Percentiles rank a stretch among this genome's conserved stretches.
Evolutionary conservation across 371 early-diverging fungal species (phyloP).

Genomic region (Basidiobolus heterosporus): DNA sequence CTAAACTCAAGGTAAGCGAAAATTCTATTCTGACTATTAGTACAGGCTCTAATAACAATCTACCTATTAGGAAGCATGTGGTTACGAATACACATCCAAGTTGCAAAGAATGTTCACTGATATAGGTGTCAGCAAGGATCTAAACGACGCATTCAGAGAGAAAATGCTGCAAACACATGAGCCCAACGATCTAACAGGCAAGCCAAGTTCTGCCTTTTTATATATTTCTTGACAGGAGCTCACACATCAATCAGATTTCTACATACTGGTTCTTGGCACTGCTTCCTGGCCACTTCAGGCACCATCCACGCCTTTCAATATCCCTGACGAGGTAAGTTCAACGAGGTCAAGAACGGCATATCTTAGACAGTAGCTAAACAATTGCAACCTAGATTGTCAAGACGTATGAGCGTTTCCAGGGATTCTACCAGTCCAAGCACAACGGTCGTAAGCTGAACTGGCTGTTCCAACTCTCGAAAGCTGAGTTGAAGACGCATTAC

Average conservation of each 20-base stretch:
- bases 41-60: conserved; percentile 9
- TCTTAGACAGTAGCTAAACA: background rate
- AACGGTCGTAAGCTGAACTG: conserved; percentile 75
- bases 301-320: conserved; percentile 53
- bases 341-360: background rate
- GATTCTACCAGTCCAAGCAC: conserved; percentile 69
- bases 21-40: background rate
- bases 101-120: conserved; percentile 86
- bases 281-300: conserved; percentile 82
- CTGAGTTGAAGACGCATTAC: conserved; percentile 73
- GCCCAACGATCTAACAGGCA: conserved; percentile 19
- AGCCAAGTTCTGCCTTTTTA: background rate
- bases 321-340: conserved; percentile 56
- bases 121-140: conserved; percentile 67
- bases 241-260: conserved; percentile 37
- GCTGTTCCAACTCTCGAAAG: conserved; percentile 79
- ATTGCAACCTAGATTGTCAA: conserved; percentile 28
- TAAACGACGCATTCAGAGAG: conserved; percentile 52
- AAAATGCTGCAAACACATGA: conserved; percentile 21
- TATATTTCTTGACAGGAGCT: background rate
- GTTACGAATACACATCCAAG: conserved; percentile 80
- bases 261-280: conserved; percentile 68
- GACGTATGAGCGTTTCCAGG: conserved; percentile 62
- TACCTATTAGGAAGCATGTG: conserved; percentile 58
- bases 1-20: conserved; percentile 37